Evolutionary conservation across 192 early-diverging fungal species (phyloP).

Genomic region (Backusella tuberculispora): DNA sequence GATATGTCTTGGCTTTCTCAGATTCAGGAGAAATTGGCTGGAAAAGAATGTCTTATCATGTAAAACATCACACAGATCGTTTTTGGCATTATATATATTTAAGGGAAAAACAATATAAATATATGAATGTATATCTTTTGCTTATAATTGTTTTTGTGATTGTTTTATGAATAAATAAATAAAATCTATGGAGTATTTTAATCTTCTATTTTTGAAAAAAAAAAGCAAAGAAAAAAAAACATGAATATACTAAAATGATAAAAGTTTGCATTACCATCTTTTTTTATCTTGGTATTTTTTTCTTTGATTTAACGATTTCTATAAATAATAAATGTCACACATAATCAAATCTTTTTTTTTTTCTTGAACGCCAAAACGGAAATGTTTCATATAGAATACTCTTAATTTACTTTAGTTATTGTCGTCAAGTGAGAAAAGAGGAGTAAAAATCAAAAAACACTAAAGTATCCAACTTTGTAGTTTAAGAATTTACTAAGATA

Average conservation of each 20-base stretch:
- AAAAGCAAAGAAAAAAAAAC: neutral
- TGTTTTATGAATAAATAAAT: neutral
- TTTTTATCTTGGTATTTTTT: too few species aligned
- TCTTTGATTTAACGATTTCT: too few species aligned
- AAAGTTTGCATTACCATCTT: too few species aligned
- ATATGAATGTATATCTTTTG: neutral
- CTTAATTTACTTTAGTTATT: too few species aligned
- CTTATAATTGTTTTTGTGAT: neutral
- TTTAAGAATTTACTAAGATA: too few species aligned
- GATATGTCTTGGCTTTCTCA: constrained; percentile 53
- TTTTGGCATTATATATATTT: neutral
- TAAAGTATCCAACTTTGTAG: too few species aligned
- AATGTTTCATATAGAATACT: neutral
- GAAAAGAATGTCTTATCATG: constrained; percentile 38
- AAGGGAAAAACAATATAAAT: too few species aligned
- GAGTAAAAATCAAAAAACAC: neutral
- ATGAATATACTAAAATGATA: too few species aligned
- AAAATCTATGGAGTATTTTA: neutral
- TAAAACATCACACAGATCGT: neutral
- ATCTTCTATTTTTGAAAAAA: neutral
- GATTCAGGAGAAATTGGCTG: constrained; percentile 26
- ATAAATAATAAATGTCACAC: neutral
- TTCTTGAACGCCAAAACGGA: neutral
- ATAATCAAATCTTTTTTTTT: neutral
- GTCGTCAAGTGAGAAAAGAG: too few species aligned